Base-by-base conservation (phyloP, 2,329 filamentous ascomycete species). In the Alternaria triticimaculans region DNA sequence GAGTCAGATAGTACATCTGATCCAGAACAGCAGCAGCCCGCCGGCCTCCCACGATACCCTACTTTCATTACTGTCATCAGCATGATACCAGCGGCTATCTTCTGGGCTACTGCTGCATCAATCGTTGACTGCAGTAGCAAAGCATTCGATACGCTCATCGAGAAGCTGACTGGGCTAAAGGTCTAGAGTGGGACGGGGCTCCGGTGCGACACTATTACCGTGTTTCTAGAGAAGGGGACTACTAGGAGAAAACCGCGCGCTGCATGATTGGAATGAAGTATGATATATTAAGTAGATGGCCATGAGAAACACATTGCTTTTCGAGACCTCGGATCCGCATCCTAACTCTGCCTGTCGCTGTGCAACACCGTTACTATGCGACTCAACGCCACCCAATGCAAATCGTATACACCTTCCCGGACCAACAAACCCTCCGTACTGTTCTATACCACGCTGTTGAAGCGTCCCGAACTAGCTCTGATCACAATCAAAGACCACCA, bases 51-150 rank as follows among this genome's bases (percentile, higher is more conserved):
- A 3, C 65, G 69, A 23, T 51, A 71, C 14, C 72, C 75, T 15
- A 63, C 68, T 18, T 72, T 77, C 55, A 45, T 77, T 60, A 72
- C 64, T 4, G 65, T 74, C 23, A 70, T 77, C 14, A 66, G 50
- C 12, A 65, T 76, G 69, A 58, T 77, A 10, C 76, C 76, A 8
- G 57, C 57, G 18, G 65, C 69, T n/a, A 65, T 76, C 62, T 71
- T 77, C 50, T 76, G 71, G 71, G 56, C 48, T 9, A 65, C 65
- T 30, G 67, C 59, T 11, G 55, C 58, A 41, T 56, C 48, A 7
- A 33, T 71, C 10, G 63, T 55, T 5, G 37, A 51, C 11, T 57
- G 59, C 7, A 50, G 61, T 14, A 56, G 43, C 21, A 62, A 49
- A 21, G 61, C 60, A 2, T 65, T 68, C 43, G 63, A 69, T n/a